Evolutionary conservation across 106 monocot species (phyloP), one percentile per base, ranked within the genome.

Genomic region (Ottelia alismoides): DNA sequence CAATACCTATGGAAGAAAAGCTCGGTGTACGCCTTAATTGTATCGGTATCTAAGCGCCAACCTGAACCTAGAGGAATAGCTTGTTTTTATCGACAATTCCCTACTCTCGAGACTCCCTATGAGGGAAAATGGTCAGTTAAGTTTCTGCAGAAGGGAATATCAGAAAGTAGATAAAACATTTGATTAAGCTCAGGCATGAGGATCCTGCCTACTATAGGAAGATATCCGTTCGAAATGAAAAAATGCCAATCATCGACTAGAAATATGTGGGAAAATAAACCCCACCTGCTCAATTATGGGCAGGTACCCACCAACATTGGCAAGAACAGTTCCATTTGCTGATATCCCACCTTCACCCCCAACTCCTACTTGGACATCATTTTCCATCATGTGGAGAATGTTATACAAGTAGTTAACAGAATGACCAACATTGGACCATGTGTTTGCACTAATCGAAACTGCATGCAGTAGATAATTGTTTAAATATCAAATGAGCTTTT

Each of bases 381-480:
- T 87, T 47, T 53, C 68, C 92, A 92, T 92, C 92, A 92, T 92
- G 63, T 83, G 83, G 20, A 92, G 82, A 69, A 92, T 47, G 57
- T 92, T 87, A 35, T 92, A 92, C 9, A 92, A 0, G 16, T 82
- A 82, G 60, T 92, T 92, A n/a, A 87, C 79, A 28, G 86, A 78
- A 62, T 92, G 92, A 16, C 92, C 92, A n/a, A 79, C 82, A 58
- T 92, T 69, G 2, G 55, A 69, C 92, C 92, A 92, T 35, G 79
- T 59, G 49, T 87, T 92, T 19, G 74, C 76, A 67, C 35, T 80
- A 5, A 92, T 61, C 6, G 92, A 87, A 21, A 92, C 52, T 1
- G 74, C 86, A 86, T 92, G 74, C 2, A 52, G 51, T 35, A 18
- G 49, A 53, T n/a, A 22, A 1, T n/a, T n/a, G n/a, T n/a, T n/a